Evolutionary conservation across 352 stramenopile genomes (phyloP).

Genomic region (Globisporangium yorkense): DNA sequence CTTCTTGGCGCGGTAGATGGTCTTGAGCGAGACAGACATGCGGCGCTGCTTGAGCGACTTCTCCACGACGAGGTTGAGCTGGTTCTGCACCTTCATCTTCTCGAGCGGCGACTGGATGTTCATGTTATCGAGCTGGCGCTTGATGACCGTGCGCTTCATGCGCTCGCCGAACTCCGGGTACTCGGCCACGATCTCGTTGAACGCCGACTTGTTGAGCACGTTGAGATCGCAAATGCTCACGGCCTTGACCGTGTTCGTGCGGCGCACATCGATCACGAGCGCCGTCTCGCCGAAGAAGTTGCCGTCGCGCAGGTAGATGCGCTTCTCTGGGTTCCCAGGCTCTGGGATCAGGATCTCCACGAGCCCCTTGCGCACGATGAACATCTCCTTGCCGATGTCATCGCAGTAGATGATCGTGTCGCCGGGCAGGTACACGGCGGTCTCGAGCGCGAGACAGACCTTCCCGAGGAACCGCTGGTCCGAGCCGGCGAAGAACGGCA

Average conservation of each 20-base stretch:
- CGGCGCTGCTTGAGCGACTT: constrained; percentile 70
- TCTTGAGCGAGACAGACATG: constrained; percentile 67
- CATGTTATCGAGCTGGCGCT: constrained; percentile 81
- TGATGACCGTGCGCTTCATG: constrained; percentile 81
- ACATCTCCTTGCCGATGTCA: constrained; percentile 83
- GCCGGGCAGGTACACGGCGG: constrained; percentile 65
- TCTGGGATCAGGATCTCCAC: constrained; percentile 70
- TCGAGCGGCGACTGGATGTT: constrained; percentile 68
- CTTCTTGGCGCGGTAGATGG: constrained; percentile 77
- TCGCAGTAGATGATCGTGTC: constrained; percentile 81
- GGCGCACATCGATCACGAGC: constrained; percentile 72
- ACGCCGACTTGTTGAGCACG: constrained; percentile 67
- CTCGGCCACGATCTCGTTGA: constrained; percentile 78
- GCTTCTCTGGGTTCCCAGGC: constrained; percentile 36
- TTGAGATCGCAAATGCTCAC: constrained; percentile 79
- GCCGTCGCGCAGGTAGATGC: constrained; percentile 65
- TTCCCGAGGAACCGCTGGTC: constrained; percentile 73
- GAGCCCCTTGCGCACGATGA: constrained; percentile 82
- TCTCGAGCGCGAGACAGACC: constrained; percentile 71
- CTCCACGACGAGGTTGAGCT: constrained; percentile 71
- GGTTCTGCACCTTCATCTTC: constrained; percentile 73
- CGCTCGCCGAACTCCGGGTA: constrained; percentile 75
- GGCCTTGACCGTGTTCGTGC: constrained; percentile 71
- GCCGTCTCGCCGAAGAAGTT: constrained; percentile 79
- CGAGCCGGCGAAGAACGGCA: constrained; percentile 74